phyloP scores from a whole-genome alignment of 257 asterid species.

The Datura wrightii region DNA sequence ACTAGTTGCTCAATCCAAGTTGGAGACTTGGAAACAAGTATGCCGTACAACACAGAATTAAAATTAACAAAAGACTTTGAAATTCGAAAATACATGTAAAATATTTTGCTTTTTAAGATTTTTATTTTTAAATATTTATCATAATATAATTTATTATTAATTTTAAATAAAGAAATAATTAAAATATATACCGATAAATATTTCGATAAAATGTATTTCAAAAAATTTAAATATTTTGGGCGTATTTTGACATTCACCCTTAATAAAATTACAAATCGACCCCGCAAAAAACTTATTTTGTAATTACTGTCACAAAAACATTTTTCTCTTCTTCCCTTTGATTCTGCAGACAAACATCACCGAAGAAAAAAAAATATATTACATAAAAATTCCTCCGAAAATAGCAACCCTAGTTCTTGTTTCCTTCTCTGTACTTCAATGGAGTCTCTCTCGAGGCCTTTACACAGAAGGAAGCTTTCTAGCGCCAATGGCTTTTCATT shows the following conservation, averaged over 20 bases:
- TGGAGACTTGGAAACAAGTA: slow-evolving; percentile 18
- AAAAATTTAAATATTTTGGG: no score
- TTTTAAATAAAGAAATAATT: no score
- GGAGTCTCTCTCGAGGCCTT: slow-evolving; percentile 77
- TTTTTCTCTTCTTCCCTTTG: slow-evolving; percentile 24
- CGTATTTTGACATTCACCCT: no score
- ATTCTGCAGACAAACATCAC: slow-evolving; percentile 33
- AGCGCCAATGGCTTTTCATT: slow-evolving; percentile 50
- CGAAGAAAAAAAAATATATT: background rate
- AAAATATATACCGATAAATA: no score
- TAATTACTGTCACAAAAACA: slow-evolving; percentile 14
- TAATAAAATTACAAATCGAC: background rate
- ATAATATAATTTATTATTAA: no score
- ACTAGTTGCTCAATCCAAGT: slow-evolving; percentile 23
- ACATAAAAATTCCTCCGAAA: background rate
- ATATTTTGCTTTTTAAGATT: no score
- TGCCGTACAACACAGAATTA: slow-evolving; percentile 18
- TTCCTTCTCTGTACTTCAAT: slow-evolving; percentile 39
- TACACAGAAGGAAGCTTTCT: slow-evolving; percentile 63
- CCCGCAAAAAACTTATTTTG: slow-evolving; percentile 17
- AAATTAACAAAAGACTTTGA: background rate
- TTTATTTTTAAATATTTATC: no score
- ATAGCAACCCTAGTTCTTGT: slow-evolving; percentile 30
- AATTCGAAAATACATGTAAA: no score
- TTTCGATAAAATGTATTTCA: no score